These are phyloP conservation scores for Aethionema arabicum DNA, from an alignment of 345 rosid genomes.

Conservation along the genomic window DNA sequence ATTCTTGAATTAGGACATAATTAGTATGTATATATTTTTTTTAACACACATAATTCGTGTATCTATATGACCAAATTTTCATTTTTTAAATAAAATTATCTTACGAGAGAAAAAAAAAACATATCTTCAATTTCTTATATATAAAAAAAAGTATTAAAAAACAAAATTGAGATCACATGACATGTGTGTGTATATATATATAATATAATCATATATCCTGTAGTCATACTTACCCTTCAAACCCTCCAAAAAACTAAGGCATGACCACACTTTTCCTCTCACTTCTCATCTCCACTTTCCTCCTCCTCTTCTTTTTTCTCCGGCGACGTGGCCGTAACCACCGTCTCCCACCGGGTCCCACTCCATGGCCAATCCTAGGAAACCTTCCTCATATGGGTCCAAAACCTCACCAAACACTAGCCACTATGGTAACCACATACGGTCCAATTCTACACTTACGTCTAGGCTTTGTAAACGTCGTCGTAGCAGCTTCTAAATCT, in stretches of 20 bases:
- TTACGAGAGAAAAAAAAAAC: too few species aligned
- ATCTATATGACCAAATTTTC: too few species aligned
- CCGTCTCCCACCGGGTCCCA: constrained; percentile 85
- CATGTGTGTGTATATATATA: too few species aligned
- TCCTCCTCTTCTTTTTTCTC: constrained; percentile 16
- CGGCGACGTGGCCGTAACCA: constrained; percentile 15
- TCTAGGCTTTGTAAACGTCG: constrained; percentile 69
- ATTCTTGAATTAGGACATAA: too few species aligned
- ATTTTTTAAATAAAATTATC: too few species aligned
- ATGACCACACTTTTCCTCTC: constrained; percentile 37
- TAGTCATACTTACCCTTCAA: constrained; percentile 34
- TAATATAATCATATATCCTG: too few species aligned
- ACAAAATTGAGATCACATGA: background rate
- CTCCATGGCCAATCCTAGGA: constrained; percentile 84
- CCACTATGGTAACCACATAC: constrained; percentile 52
- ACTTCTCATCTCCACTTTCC: constrained; percentile 37
- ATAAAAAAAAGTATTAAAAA: background rate
- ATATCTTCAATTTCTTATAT: too few species aligned
- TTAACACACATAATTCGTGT: too few species aligned
- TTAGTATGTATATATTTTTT: too few species aligned
- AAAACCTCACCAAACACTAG: constrained; percentile 68
- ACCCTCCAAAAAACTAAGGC: constrained; percentile 22
- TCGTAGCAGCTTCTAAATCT: constrained; percentile 83
- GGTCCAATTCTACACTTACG: constrained; percentile 85
- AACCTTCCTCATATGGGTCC: constrained; percentile 84